Base-by-base conservation (phyloP, 768 basidiomycete species). In the Pulveroboletus sp. region DNA sequence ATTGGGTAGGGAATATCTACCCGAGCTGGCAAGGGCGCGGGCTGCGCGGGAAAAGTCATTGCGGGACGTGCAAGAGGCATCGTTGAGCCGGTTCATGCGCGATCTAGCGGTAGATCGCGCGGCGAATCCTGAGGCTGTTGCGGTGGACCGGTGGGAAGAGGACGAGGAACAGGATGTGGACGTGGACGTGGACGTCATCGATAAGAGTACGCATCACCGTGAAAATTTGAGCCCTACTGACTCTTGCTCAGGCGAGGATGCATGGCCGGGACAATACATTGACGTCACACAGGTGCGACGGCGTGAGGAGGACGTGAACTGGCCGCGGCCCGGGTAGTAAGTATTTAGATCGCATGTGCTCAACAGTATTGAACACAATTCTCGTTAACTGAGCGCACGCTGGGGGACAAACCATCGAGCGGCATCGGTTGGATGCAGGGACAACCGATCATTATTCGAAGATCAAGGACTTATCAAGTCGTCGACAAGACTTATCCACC, bases 11-110 rank as follows among this genome's bases (percentile, higher is more conserved):
- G 91, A 93, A 47, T 99, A 98, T 65, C 77, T 93, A 29, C 93
- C 94, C 0, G 94, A 97, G 63, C 77, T 98, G 6, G 78, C 85
- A 37, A 80, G 83, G 29, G 81, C 92, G 16, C 79, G 80, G 14
- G 76, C 75, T 8, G 72, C 75, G 4, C 79, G 85, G 24, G 85
- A 89, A 47, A 75, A 81, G 57, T 76, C 80, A 1, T 73, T 90
- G 9, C 75, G 80, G 45, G 80, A 77, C 34, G 73, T 74, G 37
- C 91, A 92, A 63, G 75, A 82, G 22, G 91, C 92, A 47, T 89
- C 86, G 1, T 74, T 94, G 72, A 78, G 76, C 57, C 75, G 86
- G 38, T 67, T 93, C 51, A 83, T 94, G 83, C 75, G 79, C 47
- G 93, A 94, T 65, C 79, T 94, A 29, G 74, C 76, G 7, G 76